A percentile compares a stretch with the other conserved stretches of the same genome.
phyloP scores from a whole-genome alignment of 306 rosid genomes.

The Cucumis melo region DNA sequence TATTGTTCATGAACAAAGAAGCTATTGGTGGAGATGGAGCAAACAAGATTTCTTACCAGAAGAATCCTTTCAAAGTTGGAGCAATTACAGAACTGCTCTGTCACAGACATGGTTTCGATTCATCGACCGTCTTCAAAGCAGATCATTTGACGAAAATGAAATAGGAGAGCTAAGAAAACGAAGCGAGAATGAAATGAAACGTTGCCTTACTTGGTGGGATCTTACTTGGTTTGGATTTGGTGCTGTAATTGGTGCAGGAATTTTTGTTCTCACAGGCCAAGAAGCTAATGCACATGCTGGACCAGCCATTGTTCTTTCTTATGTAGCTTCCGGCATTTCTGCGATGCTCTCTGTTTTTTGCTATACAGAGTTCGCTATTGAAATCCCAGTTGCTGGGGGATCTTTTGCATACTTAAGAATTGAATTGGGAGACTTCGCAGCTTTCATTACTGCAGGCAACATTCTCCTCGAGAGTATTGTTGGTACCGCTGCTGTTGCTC shows the following conservation, averaged over 20 bases:
- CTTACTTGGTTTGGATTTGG: slow-evolving; percentile 79
- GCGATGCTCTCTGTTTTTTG: slow-evolving; percentile 84
- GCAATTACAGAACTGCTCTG: slow-evolving; percentile 33
- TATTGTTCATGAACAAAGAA: slow-evolving; percentile 18
- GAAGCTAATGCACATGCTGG: slow-evolving; percentile 53
- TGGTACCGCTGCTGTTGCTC: slow-evolving; percentile 52
- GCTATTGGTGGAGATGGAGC: slow-evolving; percentile 75
- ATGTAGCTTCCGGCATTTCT: slow-evolving; percentile 53
- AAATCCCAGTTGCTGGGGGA: slow-evolving; percentile 68
- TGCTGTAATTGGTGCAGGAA: slow-evolving; percentile 62
- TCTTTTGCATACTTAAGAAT: slow-evolving; percentile 71
- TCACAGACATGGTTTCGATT: slow-evolving; percentile 40
- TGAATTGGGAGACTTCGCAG: slow-evolving; percentile 68
- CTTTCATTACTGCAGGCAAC: slow-evolving; percentile 69
- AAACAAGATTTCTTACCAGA: slow-evolving; percentile 73
- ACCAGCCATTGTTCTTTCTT: slow-evolving; percentile 52
- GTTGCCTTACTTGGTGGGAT: slow-evolving; percentile 61
- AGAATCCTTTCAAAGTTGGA: slow-evolving; percentile 62
- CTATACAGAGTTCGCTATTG: slow-evolving; percentile 67
- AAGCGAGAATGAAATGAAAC: slow-evolving; percentile 44
- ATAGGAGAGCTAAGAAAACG: slow-evolving; percentile 25
- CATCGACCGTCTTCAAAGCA: slow-evolving; percentile 43
- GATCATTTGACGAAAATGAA: slow-evolving; percentile 47
- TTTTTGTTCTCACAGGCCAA: slow-evolving; percentile 62
- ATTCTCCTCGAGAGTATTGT: slow-evolving; percentile 55